phyloP scores from a whole-genome alignment of 192 early-diverging fungal genomes.

The Gigaspora rosea region DNA sequence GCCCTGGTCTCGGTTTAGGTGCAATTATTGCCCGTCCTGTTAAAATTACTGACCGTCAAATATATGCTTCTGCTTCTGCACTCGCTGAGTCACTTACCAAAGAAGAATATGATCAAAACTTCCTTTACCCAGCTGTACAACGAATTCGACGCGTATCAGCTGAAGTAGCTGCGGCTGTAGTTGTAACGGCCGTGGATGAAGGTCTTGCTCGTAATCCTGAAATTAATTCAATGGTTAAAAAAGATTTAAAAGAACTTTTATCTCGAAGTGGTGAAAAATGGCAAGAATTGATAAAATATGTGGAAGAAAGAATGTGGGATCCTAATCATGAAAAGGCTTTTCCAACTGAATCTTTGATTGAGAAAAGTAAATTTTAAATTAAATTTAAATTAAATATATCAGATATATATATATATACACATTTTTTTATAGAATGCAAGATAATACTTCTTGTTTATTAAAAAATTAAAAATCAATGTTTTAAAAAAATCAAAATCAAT shows the following conservation, averaged over 20 bases:
- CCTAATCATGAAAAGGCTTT: constrained; percentile 29
- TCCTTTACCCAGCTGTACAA: constrained; percentile 82
- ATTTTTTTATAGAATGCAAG: too few species aligned
- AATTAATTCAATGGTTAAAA: constrained; percentile 50
- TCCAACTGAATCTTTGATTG: neutral
- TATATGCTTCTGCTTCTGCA: constrained; percentile 77
- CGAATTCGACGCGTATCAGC: constrained; percentile 87
- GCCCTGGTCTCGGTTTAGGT: constrained; percentile 91
- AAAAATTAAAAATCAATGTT: too few species aligned
- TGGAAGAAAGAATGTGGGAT: constrained; percentile 57
- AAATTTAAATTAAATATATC: too few species aligned
- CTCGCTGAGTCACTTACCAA: constrained; percentile 73
- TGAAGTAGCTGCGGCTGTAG: constrained; percentile 79
- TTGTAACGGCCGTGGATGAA: constrained; percentile 68
- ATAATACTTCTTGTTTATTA: too few species aligned
- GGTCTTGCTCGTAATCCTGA: constrained; percentile 54
- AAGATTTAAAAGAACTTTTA: constrained; percentile 4
- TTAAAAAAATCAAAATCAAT: too few species aligned
- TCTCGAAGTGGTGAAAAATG: neutral
- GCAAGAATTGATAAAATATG: constrained; percentile 21
- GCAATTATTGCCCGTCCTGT: constrained; percentile 70
- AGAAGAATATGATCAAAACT: constrained; percentile 67
- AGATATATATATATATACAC: too few species aligned
- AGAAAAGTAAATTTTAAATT: too few species aligned
- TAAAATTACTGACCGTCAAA: constrained; percentile 76